Percentiles rank a stretch among this genome's conserved stretches.
These are phyloP conservation scores for Iodosphaeria phyllophila DNA, from an alignment of 2,329 filamentous ascomycete genomes.

Conservation along the genomic window DNA sequence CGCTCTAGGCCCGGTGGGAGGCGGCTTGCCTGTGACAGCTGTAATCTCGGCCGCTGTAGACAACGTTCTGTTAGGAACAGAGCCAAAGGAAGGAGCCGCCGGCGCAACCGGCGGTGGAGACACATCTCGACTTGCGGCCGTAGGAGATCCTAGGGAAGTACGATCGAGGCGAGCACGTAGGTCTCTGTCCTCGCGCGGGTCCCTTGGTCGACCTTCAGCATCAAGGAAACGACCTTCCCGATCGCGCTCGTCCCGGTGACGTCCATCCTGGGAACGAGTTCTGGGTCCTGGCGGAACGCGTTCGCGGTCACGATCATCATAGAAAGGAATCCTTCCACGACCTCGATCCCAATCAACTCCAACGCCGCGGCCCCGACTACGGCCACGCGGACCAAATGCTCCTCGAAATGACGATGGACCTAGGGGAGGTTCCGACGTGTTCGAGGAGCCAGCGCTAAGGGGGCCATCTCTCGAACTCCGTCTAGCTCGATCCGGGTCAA, in stretches of 20 bases:
- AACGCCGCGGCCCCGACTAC: constrained; percentile 30
- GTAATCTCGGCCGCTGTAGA: constrained; percentile 16
- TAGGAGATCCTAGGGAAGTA: constrained; percentile 27
- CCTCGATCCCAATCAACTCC: constrained; percentile 32
- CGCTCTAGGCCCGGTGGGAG: constrained; percentile 33
- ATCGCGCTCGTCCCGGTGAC: constrained; percentile 31
- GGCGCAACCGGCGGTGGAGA: constrained; percentile 39
- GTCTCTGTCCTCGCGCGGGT: constrained; percentile 34
- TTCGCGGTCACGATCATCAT: constrained; percentile 48
- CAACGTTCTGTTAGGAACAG: constrained; percentile 27
- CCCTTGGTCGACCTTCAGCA: constrained; percentile 18
- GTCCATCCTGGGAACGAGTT: constrained; percentile 47
- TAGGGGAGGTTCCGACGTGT: constrained; percentile 48
- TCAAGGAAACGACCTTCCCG: constrained; percentile 18
- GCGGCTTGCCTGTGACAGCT: constrained; percentile 23
- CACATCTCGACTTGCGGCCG: constrained; percentile 28
- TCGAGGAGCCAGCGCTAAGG: constrained; percentile 50
- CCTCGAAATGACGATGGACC: constrained; percentile 33
- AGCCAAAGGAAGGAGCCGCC: constrained; percentile 37
- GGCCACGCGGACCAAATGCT: constrained; percentile 34
- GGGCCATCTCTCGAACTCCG: constrained; percentile 57
- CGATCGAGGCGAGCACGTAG: constrained; percentile 23
- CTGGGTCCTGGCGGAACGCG: constrained; percentile 24
- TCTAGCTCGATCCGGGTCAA: constrained; percentile 48
- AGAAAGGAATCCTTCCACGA: constrained; percentile 31